Percentiles rank a stretch among this genome's conserved stretches.
Conservation (phyloP, 2,329 filamentous ascomycete genomes). For the Periconia digitata region DNA sequence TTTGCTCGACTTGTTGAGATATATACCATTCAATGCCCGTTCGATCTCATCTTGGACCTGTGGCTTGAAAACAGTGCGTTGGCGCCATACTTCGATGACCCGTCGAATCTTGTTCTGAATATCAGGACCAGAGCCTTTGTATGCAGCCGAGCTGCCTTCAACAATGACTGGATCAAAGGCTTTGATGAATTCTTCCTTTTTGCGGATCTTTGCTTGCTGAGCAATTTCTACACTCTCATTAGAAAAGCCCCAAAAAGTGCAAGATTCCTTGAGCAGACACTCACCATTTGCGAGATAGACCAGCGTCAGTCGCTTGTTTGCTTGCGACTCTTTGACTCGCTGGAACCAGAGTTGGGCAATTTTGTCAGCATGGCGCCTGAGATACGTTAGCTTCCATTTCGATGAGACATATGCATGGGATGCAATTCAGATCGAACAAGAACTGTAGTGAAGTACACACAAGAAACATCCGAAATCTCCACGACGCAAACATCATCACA, state of each 20-base stretch:
- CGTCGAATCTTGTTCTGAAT: conserved; percentile 84
- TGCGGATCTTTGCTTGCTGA: conserved; percentile 90
- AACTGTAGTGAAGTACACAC: too few relatives aligned
- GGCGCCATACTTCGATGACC: conserved; percentile 93
- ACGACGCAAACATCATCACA: too few relatives aligned
- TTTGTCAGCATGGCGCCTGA: conserved; percentile 84
- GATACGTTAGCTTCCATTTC: conserved; percentile 19
- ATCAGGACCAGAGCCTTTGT: conserved; percentile 80
- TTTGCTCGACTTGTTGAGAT: background rate
- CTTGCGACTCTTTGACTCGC: conserved; percentile 81
- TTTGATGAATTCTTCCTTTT: conserved; percentile 87
- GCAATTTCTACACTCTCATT: conserved; percentile 70
- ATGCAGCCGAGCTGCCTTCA: conserved; percentile 86
- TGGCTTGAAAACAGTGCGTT: conserved; percentile 78
- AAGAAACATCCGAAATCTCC: too few relatives aligned
- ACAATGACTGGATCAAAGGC: conserved; percentile 91
- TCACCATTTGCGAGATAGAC: conserved; percentile 94
- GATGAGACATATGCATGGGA: background rate
- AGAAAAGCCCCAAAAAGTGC: conserved; percentile 14
- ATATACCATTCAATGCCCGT: conserved; percentile 71
- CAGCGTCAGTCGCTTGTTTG: conserved; percentile 83
- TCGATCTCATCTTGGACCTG: conserved; percentile 82
- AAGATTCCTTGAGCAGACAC: conserved; percentile 27
- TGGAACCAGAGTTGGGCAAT: conserved; percentile 92
- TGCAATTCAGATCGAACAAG: background rate